Percentiles rank a stretch among this genome's conserved stretches.
Conservation (phyloP, 768 basidiomycete species). For the Thelephora aurantiotincta region DNA sequence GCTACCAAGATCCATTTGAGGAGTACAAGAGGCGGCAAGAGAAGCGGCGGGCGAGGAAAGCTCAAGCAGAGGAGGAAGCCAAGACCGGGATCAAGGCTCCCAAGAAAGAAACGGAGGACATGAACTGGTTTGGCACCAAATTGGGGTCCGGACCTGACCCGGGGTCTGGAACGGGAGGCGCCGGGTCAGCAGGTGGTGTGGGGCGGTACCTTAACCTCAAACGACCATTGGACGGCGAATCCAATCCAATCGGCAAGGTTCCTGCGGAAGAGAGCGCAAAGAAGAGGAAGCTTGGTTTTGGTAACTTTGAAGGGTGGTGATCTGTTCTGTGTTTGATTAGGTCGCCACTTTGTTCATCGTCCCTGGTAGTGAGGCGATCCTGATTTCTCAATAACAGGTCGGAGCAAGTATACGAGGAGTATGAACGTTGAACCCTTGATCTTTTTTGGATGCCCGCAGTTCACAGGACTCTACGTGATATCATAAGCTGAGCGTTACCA, state of each 20-base stretch:
- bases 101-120: constrained; percentile 49
- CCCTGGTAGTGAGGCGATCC: no score
- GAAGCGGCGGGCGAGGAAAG: constrained; percentile 57
- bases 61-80: constrained; percentile 25
- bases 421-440: no score
- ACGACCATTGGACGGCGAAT: constrained; percentile 8
- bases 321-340: no score
- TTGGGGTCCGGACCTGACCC: constrained; percentile 30
- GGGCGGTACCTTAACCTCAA: constrained; percentile 61
- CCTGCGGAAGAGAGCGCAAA: constrained; percentile 46
- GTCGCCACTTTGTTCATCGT: background rate
- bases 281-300: constrained; percentile 78
- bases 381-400: no score
- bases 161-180: constrained; percentile 20
- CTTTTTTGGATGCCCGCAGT: no score
- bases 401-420: no score
- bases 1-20: constrained; percentile 91
- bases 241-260: constrained; percentile 1
- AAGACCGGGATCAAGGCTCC: constrained; percentile 16
- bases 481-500: no score
- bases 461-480: no score
- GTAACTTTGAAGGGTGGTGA: constrained; percentile 80
- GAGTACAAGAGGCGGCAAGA: constrained; percentile 76
- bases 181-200: constrained; percentile 33
- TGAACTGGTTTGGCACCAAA: constrained; percentile 86